Conservation (phyloP, 1,284 basidiomycete species). For the Puccinia triticina region DNA sequence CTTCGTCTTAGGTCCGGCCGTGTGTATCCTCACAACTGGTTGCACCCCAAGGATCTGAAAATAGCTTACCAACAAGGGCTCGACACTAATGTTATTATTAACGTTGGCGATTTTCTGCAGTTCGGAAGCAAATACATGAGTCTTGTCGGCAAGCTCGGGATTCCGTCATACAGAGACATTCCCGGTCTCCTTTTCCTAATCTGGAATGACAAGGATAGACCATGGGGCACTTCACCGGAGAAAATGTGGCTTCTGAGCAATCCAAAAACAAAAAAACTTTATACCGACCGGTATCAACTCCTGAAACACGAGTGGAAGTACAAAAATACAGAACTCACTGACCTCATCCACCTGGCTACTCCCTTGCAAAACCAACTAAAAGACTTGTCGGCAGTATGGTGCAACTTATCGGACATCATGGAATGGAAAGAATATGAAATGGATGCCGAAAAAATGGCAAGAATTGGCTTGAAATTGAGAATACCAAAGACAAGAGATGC, state of each 20-base stretch:
- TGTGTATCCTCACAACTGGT: constrained; percentile 15
- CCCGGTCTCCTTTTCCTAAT: too few relatives aligned
- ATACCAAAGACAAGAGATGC: not conserved
- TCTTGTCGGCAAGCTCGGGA: not conserved
- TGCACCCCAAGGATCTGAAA: not conserved
- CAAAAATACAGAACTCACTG: too few relatives aligned
- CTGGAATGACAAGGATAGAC: not conserved
- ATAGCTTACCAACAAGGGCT: constrained; percentile 25
- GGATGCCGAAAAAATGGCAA: not conserved
- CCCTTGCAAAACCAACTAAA: not conserved
- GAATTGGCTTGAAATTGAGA: not conserved
- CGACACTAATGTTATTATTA: not conserved
- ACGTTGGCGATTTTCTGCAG: constrained; percentile 4
- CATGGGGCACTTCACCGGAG: constrained; percentile 18
- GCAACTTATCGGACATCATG: not conserved
- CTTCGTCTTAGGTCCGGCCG: not conserved
- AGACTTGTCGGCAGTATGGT: not conserved
- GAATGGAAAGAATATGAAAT: not conserved
- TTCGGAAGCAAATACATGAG: not conserved
- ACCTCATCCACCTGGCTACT: not conserved
- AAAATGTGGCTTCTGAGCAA: constrained; percentile 16
- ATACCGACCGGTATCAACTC: not conserved
- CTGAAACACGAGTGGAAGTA: not conserved
- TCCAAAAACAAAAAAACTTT: not conserved
- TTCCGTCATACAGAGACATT: not conserved